Conservation (phyloP, 2,329 filamentous ascomycete genomes). For the Ophiostoma tasmaniense region DNA sequence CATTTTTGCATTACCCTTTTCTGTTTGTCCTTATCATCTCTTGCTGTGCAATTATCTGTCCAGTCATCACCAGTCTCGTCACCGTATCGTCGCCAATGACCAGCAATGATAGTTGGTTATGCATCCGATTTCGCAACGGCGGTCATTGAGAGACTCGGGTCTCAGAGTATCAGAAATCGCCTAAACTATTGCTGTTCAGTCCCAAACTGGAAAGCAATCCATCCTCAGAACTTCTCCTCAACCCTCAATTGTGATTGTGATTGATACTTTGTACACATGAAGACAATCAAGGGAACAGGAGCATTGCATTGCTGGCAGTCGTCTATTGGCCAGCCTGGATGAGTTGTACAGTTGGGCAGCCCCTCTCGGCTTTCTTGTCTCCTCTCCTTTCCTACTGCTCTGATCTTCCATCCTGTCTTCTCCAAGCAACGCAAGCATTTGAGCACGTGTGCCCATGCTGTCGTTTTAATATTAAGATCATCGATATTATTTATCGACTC, state of each 20-base stretch:
- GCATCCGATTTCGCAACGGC: conserved; percentile 1
- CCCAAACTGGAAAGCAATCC: neutral
- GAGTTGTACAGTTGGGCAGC: neutral
- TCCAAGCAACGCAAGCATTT: neutral
- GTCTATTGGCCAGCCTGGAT: neutral
- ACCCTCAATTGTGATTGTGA: neutral
- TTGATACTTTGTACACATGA: neutral
- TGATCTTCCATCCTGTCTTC: too few species aligned
- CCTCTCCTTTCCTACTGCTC: neutral
- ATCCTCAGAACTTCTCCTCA: neutral
- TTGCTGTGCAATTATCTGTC: neutral
- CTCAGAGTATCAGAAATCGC: neutral
- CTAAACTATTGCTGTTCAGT: neutral
- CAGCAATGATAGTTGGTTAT: neutral
- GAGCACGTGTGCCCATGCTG: neutral
- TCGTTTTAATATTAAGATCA: neutral
- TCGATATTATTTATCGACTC: neutral
- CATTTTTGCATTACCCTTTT: neutral
- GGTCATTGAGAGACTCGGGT: too few species aligned
- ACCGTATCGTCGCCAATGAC: neutral
- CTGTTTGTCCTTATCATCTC: neutral
- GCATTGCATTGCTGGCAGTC: conserved; percentile 7
- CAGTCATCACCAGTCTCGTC: neutral
- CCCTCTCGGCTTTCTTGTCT: neutral
- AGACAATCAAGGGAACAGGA: conserved; percentile 1